Percentiles rank a stretch among this genome's conserved stretches.
These are phyloP conservation scores for Sphaerostilbella broomeana DNA, from an alignment of 2,329 filamentous ascomycete species.

Conservation along the genomic window DNA sequence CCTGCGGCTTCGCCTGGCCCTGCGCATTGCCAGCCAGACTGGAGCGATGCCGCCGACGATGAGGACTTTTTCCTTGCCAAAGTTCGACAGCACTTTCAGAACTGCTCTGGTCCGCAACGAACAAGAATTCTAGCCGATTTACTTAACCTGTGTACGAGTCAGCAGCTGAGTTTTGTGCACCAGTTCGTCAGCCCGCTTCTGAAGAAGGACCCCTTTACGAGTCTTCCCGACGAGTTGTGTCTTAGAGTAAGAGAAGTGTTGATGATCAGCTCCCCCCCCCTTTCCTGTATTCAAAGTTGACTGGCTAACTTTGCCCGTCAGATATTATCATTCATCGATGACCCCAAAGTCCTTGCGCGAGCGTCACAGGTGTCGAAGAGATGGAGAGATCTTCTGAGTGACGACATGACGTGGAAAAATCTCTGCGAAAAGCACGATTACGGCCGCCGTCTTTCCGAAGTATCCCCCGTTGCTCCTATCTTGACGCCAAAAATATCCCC, in stretches of 20 bases:
- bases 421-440: constrained; percentile 96
- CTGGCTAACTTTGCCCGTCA: constrained; percentile 30
- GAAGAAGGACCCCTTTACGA: constrained; percentile 93
- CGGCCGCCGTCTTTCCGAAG: constrained; percentile 51
- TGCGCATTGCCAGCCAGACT: constrained; percentile 57
- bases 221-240: constrained; percentile 87
- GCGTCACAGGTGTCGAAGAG: constrained; percentile 93
- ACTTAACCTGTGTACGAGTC: constrained; percentile 88
- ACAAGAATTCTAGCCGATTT: constrained; percentile 80
- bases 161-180: constrained; percentile 91
- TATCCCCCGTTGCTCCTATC: constrained; percentile 30
- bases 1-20: constrained; percentile 60
- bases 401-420: constrained; percentile 98
- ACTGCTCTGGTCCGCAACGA: constrained; percentile 67
- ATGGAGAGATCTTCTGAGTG: constrained; percentile 88
- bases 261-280: too few species aligned
- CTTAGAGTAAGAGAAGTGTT: constrained; percentile 63
- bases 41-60: constrained; percentile 70
- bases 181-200: constrained; percentile 90
- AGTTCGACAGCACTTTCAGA: constrained; percentile 72
- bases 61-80: constrained; percentile 79
- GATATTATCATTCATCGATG: constrained; percentile 95
- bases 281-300: too few species aligned
- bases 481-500: constrained; percentile 26
- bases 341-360: constrained; percentile 86